Evolutionary conservation across 495 filamentous ascomycete genomes (phyloP), one percentile per base, ranked within the genome.

Genomic region (Daldinia caldariorum): DNA sequence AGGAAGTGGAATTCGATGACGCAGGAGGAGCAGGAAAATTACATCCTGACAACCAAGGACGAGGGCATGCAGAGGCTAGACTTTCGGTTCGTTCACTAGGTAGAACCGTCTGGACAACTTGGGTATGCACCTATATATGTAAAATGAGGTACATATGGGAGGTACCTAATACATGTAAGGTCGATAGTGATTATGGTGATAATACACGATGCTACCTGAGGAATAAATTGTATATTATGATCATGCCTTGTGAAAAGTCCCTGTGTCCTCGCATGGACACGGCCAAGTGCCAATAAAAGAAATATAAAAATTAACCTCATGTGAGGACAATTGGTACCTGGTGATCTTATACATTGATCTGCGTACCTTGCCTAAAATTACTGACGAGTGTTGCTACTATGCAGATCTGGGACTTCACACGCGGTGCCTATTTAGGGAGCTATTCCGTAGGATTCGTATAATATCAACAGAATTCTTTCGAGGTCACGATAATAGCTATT

Each of bases 1-100:
- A 63, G 55, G 20, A 70, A 55, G 54, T 84, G 81, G 81, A 77
- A 78, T 62, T 77, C 75, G 0, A 65, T 83, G 76, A 79, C 71
- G 0, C 47, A 60, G 6, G 75, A 80, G 76, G 72, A 82, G 75
- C 68, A 78, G 67, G 67, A 72, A 29, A 74, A 76, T 16, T 81
- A 79, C 12, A 50, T 62, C 29, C 18, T 71, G 18, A 66, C 68
- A 18, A 71, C 68, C 6, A 71, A 71, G 53, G 68, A 71, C 18
- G 68, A 71, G 51, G 68, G 68, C 0, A 71, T 71, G 68, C 68
- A 66, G 63, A 66, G 68, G 45, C 68, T 71, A 6, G 68, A 71
- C 31, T 71, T 71, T 37, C 58, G 68, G 4, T 71, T 71, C 26
- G 68, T 31, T 32, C 68, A 71, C 54, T 71, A 59, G 14, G 20